Evolutionary conservation across 257 asterid species (phyloP).

Genomic region (Plectranthus barbatus): DNA sequence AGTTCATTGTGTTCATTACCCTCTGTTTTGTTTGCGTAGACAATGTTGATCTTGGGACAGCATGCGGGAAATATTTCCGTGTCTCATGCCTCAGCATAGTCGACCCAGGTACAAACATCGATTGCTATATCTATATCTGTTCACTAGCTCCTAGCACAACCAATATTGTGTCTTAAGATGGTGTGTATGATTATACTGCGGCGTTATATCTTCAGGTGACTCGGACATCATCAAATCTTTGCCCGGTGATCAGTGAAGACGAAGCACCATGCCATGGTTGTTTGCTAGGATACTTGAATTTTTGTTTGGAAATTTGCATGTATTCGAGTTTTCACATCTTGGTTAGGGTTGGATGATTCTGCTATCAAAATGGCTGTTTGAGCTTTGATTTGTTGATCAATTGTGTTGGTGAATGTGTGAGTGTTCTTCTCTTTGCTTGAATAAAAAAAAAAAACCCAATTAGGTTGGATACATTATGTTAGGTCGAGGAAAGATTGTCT

Average conservation of each 20-base stretch:
- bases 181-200: background rate
- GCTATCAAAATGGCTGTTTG: background rate
- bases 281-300: background rate
- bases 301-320: background rate
- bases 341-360: background rate
- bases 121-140: background rate
- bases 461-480: too few species aligned
- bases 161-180: too few species aligned
- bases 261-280: background rate
- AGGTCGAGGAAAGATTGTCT: too few species aligned
- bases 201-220: conserved; percentile 39
- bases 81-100: conserved; percentile 79
- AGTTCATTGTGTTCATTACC: background rate
- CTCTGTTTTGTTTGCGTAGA: conserved; percentile 20
- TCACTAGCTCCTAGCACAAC: background rate
- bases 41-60: conserved; percentile 79
- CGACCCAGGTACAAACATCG: conserved; percentile 44
- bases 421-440: too few species aligned
- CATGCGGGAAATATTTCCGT: conserved; percentile 58
- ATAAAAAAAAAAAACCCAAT: too few species aligned
- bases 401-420: background rate
- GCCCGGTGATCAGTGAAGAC: conserved; percentile 45
- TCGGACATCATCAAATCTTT: conserved; percentile 63
- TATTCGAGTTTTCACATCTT: background rate
- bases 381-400: background rate